Conservation (phyloP, 163 green algal species). For the Scenedesmus sp. region DNA sequence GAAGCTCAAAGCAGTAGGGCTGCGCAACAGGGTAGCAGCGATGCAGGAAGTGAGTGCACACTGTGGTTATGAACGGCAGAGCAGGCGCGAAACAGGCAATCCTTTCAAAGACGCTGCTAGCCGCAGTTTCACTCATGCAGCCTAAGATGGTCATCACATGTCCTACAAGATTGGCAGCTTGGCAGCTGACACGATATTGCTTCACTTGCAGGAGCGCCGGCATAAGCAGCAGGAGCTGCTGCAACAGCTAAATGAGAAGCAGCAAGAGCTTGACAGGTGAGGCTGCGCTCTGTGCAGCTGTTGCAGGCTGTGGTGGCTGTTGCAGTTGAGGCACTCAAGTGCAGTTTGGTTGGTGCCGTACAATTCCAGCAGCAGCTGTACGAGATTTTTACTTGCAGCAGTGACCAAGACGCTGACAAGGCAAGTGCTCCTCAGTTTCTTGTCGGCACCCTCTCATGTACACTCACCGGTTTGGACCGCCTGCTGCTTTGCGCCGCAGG, state of each 20-base stretch:
- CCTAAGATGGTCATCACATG: too few relatives aligned
- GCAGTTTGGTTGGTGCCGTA: background rate
- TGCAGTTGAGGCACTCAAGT: background rate
- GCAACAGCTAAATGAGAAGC: slow-evolving; percentile 69
- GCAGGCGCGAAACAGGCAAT: background rate
- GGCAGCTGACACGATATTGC: background rate
- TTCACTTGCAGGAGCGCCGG: slow-evolving; percentile 62
- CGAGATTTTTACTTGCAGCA: background rate
- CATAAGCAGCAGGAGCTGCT: slow-evolving; percentile 69
- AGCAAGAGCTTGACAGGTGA: slow-evolving; percentile 75
- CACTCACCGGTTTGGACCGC: background rate
- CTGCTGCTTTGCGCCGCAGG: slow-evolving; percentile 45
- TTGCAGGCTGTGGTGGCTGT: background rate
- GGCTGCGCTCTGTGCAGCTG: background rate
- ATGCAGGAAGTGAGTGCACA: slow-evolving; percentile 64
- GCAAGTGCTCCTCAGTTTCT: background rate
- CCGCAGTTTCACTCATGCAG: too few relatives aligned
- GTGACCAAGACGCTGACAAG: background rate
- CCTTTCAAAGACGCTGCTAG: background rate
- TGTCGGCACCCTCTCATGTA: background rate
- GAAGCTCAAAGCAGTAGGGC: slow-evolving; percentile 73
- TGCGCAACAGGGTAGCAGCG: slow-evolving; percentile 71
- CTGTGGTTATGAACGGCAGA: background rate
- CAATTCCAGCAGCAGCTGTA: too few relatives aligned
- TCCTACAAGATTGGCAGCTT: too few relatives aligned